These are phyloP conservation scores for Coemansia sp. DNA, from an alignment of 192 early-diverging fungal species.

Conservation along the genomic window DNA sequence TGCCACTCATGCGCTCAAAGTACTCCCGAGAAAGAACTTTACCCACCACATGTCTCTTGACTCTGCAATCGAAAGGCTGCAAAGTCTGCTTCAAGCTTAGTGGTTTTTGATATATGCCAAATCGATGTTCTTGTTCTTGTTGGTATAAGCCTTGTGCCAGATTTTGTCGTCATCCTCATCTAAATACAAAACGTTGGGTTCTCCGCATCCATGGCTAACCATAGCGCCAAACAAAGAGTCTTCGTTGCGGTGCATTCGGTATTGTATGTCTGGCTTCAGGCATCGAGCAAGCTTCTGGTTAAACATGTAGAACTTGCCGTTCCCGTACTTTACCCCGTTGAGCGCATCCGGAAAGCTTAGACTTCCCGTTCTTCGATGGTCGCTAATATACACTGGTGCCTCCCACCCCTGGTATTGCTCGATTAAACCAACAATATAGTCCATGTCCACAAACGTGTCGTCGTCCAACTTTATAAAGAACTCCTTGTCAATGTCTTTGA, in stretches of 20 bases:
- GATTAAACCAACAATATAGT: slow-evolving; percentile 29
- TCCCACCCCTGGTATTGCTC: slow-evolving; percentile 8
- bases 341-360: slow-evolving; percentile 4
- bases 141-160: slow-evolving; percentile 43
- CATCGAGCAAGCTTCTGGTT: slow-evolving; percentile 30
- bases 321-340: slow-evolving; percentile 27
- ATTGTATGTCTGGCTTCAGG: slow-evolving; percentile 21
- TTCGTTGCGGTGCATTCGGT: slow-evolving; percentile 27
- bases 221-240: slow-evolving; percentile 49
- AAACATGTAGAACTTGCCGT: slow-evolving; percentile 54
- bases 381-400: slow-evolving; percentile 45
- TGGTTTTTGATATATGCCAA: slow-evolving; percentile 42
- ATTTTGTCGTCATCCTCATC: slow-evolving; percentile 39
- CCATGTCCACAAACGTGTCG: slow-evolving; percentile 42
- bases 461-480: slow-evolving; percentile 49
- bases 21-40: slow-evolving; percentile 83
- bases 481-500: slow-evolving; percentile 26
- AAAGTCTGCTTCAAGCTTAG: slow-evolving; percentile 44
- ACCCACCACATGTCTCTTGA: slow-evolving; percentile 81
- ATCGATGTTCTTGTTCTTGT: slow-evolving; percentile 47
- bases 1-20: slow-evolving; percentile 73
- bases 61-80: slow-evolving; percentile 61
- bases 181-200: slow-evolving; percentile 21
- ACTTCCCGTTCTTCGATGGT: slow-evolving; percentile 13
- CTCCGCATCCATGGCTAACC: slow-evolving; percentile 42